These are phyloP conservation scores for Coemansia sp. DNA, from an alignment of 192 early-diverging fungal genomes.

Conservation along the genomic window DNA sequence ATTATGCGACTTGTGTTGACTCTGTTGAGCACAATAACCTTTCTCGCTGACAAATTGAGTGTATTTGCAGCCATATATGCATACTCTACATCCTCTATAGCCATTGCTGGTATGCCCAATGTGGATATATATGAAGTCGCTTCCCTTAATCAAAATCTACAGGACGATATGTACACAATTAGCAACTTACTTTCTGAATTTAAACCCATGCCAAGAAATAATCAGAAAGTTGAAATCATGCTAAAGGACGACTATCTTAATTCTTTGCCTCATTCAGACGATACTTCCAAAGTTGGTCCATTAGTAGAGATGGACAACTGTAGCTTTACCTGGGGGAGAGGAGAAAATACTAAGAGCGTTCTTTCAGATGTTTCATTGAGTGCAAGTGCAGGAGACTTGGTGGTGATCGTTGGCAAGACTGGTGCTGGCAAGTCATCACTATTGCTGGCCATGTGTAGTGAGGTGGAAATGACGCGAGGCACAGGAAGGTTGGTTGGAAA, in stretches of 20 bases:
- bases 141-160: neutral
- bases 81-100: neutral
- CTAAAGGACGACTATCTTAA: conserved; percentile 28
- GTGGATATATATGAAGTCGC: too few species aligned
- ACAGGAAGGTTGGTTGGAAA: conserved; percentile 26
- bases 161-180: neutral
- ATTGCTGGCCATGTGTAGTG: conserved; percentile 63
- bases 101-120: too few species aligned
- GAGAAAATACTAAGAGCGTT: neutral
- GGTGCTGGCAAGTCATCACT: conserved; percentile 69
- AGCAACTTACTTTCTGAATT: neutral
- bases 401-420: conserved; percentile 63
- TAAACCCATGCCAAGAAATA: neutral
- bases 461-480: conserved; percentile 46
- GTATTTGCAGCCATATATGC: neutral
- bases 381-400: conserved; percentile 43
- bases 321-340: conserved; percentile 25
- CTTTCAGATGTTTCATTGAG: conserved; percentile 16
- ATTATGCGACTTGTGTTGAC: too few species aligned
- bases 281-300: neutral
- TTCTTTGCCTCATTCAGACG: conserved; percentile 14
- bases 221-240: conserved; percentile 16
- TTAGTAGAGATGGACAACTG: conserved; percentile 19
- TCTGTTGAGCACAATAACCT: too few species aligned
- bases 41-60: neutral